phyloP scores from a whole-genome alignment of 208 protist species.

The Trypanosoma mega region DNA sequence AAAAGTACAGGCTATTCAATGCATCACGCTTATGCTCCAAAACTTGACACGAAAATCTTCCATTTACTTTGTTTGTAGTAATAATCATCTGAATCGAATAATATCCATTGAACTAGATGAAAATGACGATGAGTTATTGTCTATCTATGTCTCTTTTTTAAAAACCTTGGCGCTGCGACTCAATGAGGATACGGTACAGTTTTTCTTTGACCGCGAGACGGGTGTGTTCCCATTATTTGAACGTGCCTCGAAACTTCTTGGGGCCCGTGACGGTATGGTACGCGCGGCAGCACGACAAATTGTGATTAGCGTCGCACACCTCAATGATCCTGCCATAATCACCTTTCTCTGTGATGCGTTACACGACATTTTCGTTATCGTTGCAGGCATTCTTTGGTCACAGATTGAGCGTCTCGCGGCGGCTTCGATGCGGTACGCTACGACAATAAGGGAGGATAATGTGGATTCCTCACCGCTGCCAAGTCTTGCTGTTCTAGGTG shows the following conservation, averaged over 20 bases:
- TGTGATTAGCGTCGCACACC: conserved; percentile 64
- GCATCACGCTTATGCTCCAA: conserved; percentile 76
- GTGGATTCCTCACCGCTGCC: background rate
- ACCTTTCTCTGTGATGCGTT: conserved; percentile 45
- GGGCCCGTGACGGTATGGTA: conserved; percentile 59
- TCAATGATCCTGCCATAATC: conserved; percentile 48
- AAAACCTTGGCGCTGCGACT: conserved; percentile 79
- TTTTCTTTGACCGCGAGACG: conserved; percentile 73
- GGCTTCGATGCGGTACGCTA: conserved; percentile 7
- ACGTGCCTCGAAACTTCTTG: conserved; percentile 60
- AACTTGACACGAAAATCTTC: conserved; percentile 65
- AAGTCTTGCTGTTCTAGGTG: conserved; percentile 19
- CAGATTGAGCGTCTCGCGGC: conserved; percentile 41
- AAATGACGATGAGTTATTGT: conserved; percentile 71
- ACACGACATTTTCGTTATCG: conserved; percentile 37
- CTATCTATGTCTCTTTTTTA: conserved; percentile 83
- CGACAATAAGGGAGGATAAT: conserved; percentile 2
- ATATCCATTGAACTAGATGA: conserved; percentile 72
- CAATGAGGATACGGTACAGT: conserved; percentile 75
- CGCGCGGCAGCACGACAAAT: conserved; percentile 81
- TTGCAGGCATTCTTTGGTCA: conserved; percentile 31
- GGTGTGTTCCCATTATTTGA: conserved; percentile 73
- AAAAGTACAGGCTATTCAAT: conserved; percentile 71
- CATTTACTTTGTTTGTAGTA: conserved; percentile 80
- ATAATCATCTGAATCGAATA: conserved; percentile 88